These are phyloP conservation scores for Syzygium syzygioides DNA, from an alignment of 441 rosid species.

Conservation along the genomic window DNA sequence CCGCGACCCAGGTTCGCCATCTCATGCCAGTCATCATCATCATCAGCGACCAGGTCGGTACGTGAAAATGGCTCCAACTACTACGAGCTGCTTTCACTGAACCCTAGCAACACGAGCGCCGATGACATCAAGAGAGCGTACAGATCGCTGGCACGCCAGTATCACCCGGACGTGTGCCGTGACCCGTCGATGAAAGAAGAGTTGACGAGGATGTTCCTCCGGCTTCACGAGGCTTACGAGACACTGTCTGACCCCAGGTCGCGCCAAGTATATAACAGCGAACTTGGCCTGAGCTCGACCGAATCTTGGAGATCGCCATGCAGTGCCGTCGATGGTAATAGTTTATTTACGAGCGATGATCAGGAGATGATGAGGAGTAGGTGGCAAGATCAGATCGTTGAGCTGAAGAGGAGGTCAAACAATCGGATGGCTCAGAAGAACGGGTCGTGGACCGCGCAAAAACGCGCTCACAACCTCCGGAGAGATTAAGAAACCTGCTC, in stretches of 20 bases:
- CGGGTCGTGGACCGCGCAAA: too few relatives aligned
- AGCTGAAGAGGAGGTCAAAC: neutral
- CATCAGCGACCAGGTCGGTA: neutral
- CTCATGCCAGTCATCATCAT: neutral
- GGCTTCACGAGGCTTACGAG: neutral
- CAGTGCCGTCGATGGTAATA: neutral
- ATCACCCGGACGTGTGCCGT: neutral
- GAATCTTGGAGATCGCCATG: neutral
- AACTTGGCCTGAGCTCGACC: neutral
- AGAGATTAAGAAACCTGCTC: neutral
- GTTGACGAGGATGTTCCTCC: neutral
- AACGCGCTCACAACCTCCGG: neutral
- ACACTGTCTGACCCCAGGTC: neutral
- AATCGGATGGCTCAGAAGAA: neutral
- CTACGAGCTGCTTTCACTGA: neutral
- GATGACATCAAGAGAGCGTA: neutral
- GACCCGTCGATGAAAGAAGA: neutral
- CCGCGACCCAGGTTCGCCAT: neutral
- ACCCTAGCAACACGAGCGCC: neutral
- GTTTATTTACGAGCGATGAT: neutral
- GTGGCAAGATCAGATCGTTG: neutral
- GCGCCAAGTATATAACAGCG: neutral
- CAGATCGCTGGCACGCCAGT: neutral
- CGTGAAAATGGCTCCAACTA: neutral
- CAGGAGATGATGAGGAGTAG: neutral